phyloP scores from a whole-genome alignment of 345 rosid genomes.

The Mallotus nudiflorus region DNA sequence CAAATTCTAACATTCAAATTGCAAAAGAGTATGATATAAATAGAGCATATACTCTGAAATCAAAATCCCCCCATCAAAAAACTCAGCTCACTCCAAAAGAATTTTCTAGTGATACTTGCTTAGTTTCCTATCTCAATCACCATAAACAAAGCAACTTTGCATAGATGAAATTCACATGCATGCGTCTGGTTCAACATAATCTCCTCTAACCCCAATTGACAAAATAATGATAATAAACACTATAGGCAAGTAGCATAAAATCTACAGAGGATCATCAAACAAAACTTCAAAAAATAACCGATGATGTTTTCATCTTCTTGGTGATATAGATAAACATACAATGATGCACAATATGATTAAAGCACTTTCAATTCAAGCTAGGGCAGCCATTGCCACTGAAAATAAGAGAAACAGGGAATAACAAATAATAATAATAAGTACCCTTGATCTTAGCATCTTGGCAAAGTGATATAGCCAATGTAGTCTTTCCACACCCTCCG shows the following conservation, averaged over 20 bases:
- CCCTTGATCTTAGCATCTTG: constrained; percentile 23
- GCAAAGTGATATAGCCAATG: constrained; percentile 26
- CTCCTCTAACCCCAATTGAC: no score
- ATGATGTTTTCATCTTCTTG: no score
- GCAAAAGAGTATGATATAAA: neutral
- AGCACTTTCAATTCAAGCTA: neutral
- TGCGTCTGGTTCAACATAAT: no score
- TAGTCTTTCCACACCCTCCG: constrained; percentile 35
- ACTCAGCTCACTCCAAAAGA: no score
- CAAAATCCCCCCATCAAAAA: neutral
- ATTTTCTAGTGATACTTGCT: neutral
- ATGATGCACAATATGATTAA: no score
- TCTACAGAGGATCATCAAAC: no score
- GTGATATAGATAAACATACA: no score
- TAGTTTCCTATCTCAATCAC: neutral
- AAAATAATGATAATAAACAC: no score
- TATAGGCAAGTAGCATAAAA: no score
- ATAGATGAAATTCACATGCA: no score
- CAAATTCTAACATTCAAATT: neutral
- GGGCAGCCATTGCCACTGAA: neutral
- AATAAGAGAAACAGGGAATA: neutral
- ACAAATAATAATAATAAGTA: neutral
- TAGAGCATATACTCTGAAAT: neutral
- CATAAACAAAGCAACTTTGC: no score
- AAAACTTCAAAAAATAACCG: no score